Base-by-base conservation (phyloP, 1,284 basidiomycete genomes). In the Anthracocystis setariae region DNA sequence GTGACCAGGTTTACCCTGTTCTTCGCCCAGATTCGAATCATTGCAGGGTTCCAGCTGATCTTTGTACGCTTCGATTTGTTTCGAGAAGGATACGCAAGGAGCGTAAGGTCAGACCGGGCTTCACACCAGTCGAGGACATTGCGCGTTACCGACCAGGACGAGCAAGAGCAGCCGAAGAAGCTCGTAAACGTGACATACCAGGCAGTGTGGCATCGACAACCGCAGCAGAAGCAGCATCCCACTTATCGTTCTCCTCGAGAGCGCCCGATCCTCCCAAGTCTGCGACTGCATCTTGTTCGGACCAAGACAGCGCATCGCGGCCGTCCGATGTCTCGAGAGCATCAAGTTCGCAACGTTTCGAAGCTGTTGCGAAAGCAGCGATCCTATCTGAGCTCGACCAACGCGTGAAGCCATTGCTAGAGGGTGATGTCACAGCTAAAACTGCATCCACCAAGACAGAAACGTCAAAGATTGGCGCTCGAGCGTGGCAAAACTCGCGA, bases 121-220 rank as follows among this genome's bases (percentile, higher is more conserved):
- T 90, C 84, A 95, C 93, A 1, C 94, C 94, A 0, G 92, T 93
- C 82, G 94, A 98, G 83, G 94, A 98, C 84, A 88, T 96, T 13
- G 86, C 87, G 32, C 89, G 89, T 38, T 98, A 94, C 84, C 88
- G 92, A 45, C 69, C 70, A 18, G 48, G 48, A 10, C 45, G 54
- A 9, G 56, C 59, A 40, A 65, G 53, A 33, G 51, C 67, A 24
- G 64, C 59, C 5, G 64, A 67, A 60, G 65, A 68, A 40, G 55
- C 44, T 25, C 57, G 57, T 23, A 67, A 49, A 42, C 42, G 46
- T 8, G 53, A 27, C 33, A n/a, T 52, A 7, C 57, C 53, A 17
- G 64, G 57, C 8, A 48, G 54, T 20, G 45, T 42, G 18, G 21
- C 39, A 25, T 4, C 57, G 9, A 18, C 15, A 33, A 33, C 40